Conservation (phyloP, 2,329 filamentous ascomycete genomes). For the Mycocentrospora acerina region DNA sequence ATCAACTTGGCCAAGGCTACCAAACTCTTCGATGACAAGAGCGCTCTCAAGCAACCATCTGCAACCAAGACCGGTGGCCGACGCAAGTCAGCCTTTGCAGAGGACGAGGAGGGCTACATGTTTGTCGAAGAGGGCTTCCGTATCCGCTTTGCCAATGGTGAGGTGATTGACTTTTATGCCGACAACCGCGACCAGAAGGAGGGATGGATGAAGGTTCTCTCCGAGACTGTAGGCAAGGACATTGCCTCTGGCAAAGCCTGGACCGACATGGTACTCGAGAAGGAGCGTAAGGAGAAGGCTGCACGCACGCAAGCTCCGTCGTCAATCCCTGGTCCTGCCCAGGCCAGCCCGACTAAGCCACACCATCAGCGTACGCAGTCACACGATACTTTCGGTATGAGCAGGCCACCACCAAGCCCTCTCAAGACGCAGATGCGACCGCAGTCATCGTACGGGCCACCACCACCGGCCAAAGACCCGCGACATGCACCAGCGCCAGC, state of each 20-base stretch:
- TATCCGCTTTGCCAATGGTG: constrained; percentile 96
- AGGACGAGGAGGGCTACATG: constrained; percentile 99
- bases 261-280: constrained; percentile 61
- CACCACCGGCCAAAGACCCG: constrained; percentile 34
- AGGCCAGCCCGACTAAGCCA: constrained; percentile 16
- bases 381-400: constrained; percentile 21
- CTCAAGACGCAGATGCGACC: constrained; percentile 36
- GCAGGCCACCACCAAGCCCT: constrained; percentile 33
- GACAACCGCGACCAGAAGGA: constrained; percentile 87
- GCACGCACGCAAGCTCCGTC: constrained; percentile 21
- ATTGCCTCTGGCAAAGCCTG: constrained; percentile 55
- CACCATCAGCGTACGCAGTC: constrained; percentile 34
- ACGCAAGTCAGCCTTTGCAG: constrained; percentile 91
- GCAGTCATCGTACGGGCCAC: constrained; percentile 31
- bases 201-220: constrained; percentile 87
- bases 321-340: constrained; percentile 24
- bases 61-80: constrained; percentile 72
- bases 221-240: constrained; percentile 66
- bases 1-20: constrained; percentile 94
- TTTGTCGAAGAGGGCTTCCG: constrained; percentile 99
- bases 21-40: constrained; percentile 90
- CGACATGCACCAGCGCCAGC: constrained; percentile 27
- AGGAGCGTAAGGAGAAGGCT: constrained; percentile 43
- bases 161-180: constrained; percentile 98
- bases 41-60: constrained; percentile 78